Base-by-base conservation (phyloP, 2,329 filamentous ascomycete species). In the Ophiocordyceps polyrhachis-furcata region DNA sequence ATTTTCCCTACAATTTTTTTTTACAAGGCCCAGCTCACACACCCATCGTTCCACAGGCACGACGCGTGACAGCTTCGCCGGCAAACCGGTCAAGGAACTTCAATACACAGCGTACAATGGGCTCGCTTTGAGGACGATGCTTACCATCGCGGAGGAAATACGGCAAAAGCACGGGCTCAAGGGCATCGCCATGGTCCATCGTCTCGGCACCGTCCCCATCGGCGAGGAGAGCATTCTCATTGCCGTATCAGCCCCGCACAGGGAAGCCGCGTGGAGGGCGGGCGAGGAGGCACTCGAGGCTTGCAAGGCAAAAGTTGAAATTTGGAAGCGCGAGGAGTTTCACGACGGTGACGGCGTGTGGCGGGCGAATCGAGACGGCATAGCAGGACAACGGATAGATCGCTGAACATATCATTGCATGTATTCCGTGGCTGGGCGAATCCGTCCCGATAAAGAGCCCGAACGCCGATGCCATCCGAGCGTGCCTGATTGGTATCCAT, bases 301-400 rank as follows among this genome's bases (percentile, higher is more conserved):
- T 58, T 86, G 84, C 56, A 98, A 96, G 66, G 75, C 74, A 45
- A 77, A 71, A 51, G 85, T 85, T n/a, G 91, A 98, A 67, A 80
- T 98, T 40, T 95, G 89, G 89, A 95, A 95, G 65, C 69, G 78
- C 51, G 89, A 96, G 65, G 82, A 86, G 59, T 95, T 95, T 67
- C 76, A 73, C 41, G 81, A 74, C 1, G 81, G 78, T 20, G 80
- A 82, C 50, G 83, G 79, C 7, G 73, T 91, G 41, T 95, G 88
- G 88, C 79, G 86, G 63, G 85, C 83, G 48, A 95, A 95, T 63
- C 66, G 80, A 50, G 87, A 93, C 62, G 83, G 82, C 11, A 66
- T 69, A 48, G 62, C 65, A 42, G 81, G 77, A 7, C 65, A 69
- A 41, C 67, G 61, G 52, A 59, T 73, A 47, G 54, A 58, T 38